Evolutionary conservation across 805 yeast genomes (phyloP), one percentile per base, ranked within the genome.

Genomic region (Spathaspora arborariae): DNA sequence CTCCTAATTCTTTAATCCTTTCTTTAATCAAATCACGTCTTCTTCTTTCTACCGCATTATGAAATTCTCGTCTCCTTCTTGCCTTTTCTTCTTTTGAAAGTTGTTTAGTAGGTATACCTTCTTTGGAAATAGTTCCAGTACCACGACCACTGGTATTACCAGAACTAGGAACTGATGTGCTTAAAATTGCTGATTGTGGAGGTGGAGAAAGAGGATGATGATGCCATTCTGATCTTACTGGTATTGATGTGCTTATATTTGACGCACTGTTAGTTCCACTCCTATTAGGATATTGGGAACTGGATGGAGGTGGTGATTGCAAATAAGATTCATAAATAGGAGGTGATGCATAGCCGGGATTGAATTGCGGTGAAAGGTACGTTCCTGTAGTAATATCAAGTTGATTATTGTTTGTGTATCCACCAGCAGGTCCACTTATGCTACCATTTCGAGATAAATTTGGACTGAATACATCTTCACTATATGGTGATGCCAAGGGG

Each of bases 21-120:
- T 87, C 95, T 62, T 91, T 90, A 58, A 91, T 91, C 55, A 88
- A 74, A 63, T 92, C 98, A 51, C 98, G 76, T 59, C 98, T 78
- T 55, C 96, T 76, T 56, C 97, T 77, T 64, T 91, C 98, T 4
- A 91, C 97, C 1, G 96, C 96, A 60, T 91, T 91, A 64, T 91
- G 98, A 51, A 89, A 84, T 60, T 90, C 96, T 49, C 96, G 71
- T 51, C 96, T 76, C 51, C 96, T 76, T 50, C 81, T 79, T 45
- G 86, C 63, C 58, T 85, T 86, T 49, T 85, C 89, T 45, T 85
- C 95, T 57, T 80, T 81, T 3, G 78, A 64, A 51, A 72, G 56
- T 46, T 65, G 72, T 46, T 67, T 70, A 2, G 72, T 59, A 6
- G 68, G 58, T 4, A 56, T 47, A 0, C 51, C 26, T 2, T 56